Evolutionary conservation across 2,329 filamentous ascomycete species (phyloP).

Genomic region (Verticillium alfalfae): DNA sequence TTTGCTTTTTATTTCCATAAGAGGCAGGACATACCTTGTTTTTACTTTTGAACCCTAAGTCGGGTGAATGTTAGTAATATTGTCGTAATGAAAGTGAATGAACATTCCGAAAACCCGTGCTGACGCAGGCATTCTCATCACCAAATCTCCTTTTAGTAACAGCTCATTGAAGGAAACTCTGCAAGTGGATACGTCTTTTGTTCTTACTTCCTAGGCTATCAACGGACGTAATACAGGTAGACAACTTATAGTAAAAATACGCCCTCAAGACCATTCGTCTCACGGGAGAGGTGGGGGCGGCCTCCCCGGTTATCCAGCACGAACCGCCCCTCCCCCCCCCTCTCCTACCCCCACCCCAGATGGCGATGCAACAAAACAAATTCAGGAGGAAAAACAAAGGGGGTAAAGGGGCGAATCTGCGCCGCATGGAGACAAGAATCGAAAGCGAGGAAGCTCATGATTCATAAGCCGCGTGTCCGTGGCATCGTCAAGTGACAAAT

Average conservation of each 20-base stretch:
- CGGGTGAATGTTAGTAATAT: no score
- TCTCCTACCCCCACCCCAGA: not conserved
- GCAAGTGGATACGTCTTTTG: not conserved
- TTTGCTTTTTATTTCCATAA: no score
- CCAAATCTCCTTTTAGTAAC: no score
- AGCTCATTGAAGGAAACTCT: no score
- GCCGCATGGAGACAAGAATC: not conserved
- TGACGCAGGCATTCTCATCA: no score
- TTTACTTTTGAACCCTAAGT: no score
- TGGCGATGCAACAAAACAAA: conserved; percentile 1
- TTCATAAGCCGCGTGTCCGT: conserved; percentile 26
- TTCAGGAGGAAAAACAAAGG: conserved; percentile 4
- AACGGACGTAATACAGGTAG: not conserved
- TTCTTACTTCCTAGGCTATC: not conserved
- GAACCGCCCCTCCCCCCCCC: not conserved
- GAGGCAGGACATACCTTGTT: no score
- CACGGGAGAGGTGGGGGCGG: not conserved
- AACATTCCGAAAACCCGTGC: no score
- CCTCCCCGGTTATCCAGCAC: not conserved
- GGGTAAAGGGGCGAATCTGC: conserved; percentile 3
- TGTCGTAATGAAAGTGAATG: no score
- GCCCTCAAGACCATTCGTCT: not conserved
- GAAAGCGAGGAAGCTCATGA: conserved; percentile 16
- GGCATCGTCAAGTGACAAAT: conserved; percentile 1
- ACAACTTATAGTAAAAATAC: not conserved